A percentile compares a stretch with the other conserved stretches of the same genome.
Conservation (phyloP, 331 rosid species). For the Phaseolus coccineus region DNA sequence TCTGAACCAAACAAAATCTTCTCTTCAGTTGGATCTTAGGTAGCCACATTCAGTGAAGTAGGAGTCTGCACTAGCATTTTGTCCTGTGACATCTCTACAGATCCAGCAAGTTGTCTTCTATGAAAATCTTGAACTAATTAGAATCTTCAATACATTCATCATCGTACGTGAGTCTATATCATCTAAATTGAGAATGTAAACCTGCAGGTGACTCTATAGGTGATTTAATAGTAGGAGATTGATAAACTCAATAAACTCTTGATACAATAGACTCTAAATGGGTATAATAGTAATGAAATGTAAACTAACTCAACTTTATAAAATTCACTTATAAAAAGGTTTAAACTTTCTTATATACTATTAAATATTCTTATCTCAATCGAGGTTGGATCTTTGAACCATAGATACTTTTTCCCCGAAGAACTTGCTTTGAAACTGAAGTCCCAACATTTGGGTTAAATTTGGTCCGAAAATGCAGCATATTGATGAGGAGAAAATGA, state of each 20-base stretch:
- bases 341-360: no score
- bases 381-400: slow-evolving; percentile 17
- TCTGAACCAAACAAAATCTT: slow-evolving; percentile 95
- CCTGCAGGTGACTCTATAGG: no score
- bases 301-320: no score
- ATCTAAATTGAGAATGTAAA: no score
- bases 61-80: slow-evolving; percentile 63
- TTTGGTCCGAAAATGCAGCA: slow-evolving; percentile 66
- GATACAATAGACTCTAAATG: no score
- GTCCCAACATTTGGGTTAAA: slow-evolving; percentile 67
- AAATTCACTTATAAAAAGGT: no score
- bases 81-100: slow-evolving; percentile 66
- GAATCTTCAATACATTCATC: no score
- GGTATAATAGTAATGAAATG: no score
- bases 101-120: slow-evolving; percentile 67
- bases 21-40: slow-evolving; percentile 96
- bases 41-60: slow-evolving; percentile 67
- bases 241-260: no score
- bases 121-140: slow-evolving; percentile 48
- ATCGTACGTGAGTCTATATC: no score
- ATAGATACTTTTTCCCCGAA: slow-evolving; percentile 65
- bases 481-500: slow-evolving; percentile 68
- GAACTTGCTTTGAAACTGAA: slow-evolving; percentile 62
- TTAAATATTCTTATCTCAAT: no score
- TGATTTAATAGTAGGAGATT: no score